These are phyloP conservation scores for Blastocladiella emersonii DNA, from an alignment of 371 early-diverging fungal species.

Conservation along the genomic window DNA sequence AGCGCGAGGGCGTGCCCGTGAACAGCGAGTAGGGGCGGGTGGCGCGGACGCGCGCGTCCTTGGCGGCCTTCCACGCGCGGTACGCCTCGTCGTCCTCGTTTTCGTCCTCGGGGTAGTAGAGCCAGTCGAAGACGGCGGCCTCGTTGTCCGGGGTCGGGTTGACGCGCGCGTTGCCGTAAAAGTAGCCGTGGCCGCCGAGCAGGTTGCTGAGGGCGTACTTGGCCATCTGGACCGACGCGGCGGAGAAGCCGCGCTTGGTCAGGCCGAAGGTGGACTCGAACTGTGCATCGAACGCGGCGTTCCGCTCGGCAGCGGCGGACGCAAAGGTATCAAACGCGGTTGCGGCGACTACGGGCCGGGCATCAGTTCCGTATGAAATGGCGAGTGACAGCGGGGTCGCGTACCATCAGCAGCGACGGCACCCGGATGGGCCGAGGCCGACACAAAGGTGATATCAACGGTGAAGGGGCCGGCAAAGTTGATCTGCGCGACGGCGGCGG, in stretches of 20 bases:
- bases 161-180: slow-evolving; percentile 39
- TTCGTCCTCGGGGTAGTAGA: slow-evolving; percentile 31
- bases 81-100: slow-evolving; percentile 28
- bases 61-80: slow-evolving; percentile 17
- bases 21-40: slow-evolving; percentile 48
- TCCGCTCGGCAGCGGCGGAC: no score
- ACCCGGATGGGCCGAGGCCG: not conserved
- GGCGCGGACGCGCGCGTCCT: not conserved
- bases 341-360: no score
- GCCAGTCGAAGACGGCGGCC: slow-evolving; percentile 13
- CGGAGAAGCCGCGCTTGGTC: slow-evolving; percentile 41
- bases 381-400: no score
- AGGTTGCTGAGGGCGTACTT: slow-evolving; percentile 64
- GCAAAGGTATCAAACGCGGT: no score
- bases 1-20: slow-evolving; percentile 74
- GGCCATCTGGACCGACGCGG: slow-evolving; percentile 50
- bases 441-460: not conserved
- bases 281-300: slow-evolving; percentile 40
- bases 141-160: slow-evolving; percentile 24
- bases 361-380: no score
- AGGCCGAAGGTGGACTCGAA: slow-evolving; percentile 66
- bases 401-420: slow-evolving; percentile 8
- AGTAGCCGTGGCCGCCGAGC: slow-evolving; percentile 79
- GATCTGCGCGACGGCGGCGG: slow-evolving; percentile 14
- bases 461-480: not conserved